These are phyloP conservation scores for Chaetomium globosum DNA, from an alignment of 2,329 filamentous ascomycete species.

Conservation along the genomic window DNA sequence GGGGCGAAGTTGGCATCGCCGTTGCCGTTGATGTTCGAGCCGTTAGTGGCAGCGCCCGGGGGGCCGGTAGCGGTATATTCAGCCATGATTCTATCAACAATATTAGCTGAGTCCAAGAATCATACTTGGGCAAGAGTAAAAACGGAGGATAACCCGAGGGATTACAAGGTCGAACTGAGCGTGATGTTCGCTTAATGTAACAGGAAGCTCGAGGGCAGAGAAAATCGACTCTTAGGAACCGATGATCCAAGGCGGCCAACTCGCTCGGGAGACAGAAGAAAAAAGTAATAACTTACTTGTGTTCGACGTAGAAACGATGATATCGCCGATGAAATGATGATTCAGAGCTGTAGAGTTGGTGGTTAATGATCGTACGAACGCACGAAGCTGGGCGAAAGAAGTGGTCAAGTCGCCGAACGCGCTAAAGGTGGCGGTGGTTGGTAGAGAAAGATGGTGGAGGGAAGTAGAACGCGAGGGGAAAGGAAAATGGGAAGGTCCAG, in stretches of 20 bases:
- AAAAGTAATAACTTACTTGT: neutral
- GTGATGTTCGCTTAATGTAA: neutral
- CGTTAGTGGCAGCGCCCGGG: slow-evolving; percentile 32
- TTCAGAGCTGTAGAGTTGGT: neutral
- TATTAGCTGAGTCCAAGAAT: neutral
- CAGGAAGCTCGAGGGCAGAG: neutral
- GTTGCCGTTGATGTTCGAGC: slow-evolving; percentile 40
- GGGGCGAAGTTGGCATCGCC: slow-evolving; percentile 36
- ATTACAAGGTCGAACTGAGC: neutral
- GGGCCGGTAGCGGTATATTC: slow-evolving; percentile 34
- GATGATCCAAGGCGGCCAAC: neutral
- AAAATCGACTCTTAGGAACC: neutral
- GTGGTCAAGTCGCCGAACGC: neutral
- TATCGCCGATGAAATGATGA: neutral
- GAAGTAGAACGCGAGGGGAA: neutral
- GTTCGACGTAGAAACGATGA: neutral
- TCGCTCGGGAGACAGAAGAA: neutral
- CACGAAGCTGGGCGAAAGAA: neutral
- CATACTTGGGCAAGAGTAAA: neutral
- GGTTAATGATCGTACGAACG: neutral
- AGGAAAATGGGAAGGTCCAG: too few relatives aligned
- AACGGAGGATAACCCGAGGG: neutral
- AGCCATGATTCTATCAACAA: slow-evolving; percentile 31
- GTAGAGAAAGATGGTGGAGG: slow-evolving; percentile 10
- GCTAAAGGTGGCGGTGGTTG: neutral